Evolutionary conservation across 1,139 yeast genomes (phyloP), one percentile per base, ranked within the genome.

Genomic region (Debaryomyces coudertii): DNA sequence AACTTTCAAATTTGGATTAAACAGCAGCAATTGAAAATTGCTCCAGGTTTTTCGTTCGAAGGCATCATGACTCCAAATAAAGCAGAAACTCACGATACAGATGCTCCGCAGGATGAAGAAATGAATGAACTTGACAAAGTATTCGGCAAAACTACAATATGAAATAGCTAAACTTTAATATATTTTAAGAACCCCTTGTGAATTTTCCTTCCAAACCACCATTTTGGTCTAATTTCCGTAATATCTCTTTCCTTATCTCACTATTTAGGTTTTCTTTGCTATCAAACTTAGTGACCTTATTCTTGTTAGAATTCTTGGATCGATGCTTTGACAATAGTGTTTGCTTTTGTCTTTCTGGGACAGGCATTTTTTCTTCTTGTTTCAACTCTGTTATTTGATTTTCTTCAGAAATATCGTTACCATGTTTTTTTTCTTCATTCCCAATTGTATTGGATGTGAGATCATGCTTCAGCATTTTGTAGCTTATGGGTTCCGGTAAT

Each of bases 31-130:
- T 50, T 60, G 7, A 64, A 63, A 42, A 65, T 71, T 7, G 80
- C 80, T 0, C 80, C 80, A 0, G 80, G 80, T 0, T 71, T 69
- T 44, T 54, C 65, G 2, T 53, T 56, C 16, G 69, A 62, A 12
- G 56, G 58, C 1, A 60, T 73, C 2, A 70, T 73, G 71, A 61
- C 62, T 24, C 79, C 79, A 4, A 59, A 51, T 16, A 56, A 51
- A 35, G 46, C 44, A 8, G 42, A 40, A 16, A 31, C 24, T 4
- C 43, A 39, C n/a, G 31, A 43, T 12, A 24, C 31, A 27, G 45
- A 40, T 33, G 27, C 23, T 43, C 24, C 22, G 6, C 30, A 33
- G 5, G 42, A 39, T 14, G 39, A 42, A 15, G 56, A 54, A 3
- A 40, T 56, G 9, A 64, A 60, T 46, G 73, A 69, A 46, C 49